These are phyloP conservation scores for Penicillium italicum DNA, from an alignment of 2,329 filamentous ascomycete genomes.

Conservation along the genomic window DNA sequence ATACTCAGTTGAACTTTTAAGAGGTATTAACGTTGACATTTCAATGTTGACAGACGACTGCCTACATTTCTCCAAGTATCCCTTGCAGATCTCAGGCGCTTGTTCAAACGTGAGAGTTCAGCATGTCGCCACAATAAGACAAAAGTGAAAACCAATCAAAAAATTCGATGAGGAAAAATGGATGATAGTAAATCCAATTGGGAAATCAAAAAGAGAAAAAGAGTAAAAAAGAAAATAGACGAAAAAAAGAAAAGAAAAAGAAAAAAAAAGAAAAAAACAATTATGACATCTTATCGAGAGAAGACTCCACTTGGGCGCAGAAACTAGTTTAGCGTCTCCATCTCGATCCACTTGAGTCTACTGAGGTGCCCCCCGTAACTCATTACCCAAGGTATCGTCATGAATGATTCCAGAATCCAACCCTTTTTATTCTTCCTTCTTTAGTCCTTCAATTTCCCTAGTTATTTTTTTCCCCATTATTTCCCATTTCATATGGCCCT, in stretches of 20 bases:
- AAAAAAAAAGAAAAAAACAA: background rate
- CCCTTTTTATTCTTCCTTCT: conserved; percentile 8
- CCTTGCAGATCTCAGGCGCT: conserved; percentile 9
- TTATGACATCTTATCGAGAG: conserved; percentile 12
- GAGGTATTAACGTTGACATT: background rate
- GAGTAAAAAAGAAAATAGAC: background rate
- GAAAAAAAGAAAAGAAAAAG: background rate
- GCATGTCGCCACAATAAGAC: background rate
- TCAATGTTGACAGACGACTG: background rate
- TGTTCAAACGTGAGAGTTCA: conserved; percentile 10
- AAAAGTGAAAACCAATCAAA: background rate
- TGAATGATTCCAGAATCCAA: conserved; percentile 22
- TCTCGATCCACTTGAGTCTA: background rate
- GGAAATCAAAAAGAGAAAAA: background rate
- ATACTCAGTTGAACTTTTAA: background rate
- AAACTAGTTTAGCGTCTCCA: conserved; percentile 4
- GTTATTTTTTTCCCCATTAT: background rate
- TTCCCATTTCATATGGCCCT: background rate
- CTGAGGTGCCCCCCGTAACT: background rate
- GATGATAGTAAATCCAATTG: background rate
- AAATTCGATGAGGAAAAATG: background rate
- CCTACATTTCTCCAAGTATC: background rate
- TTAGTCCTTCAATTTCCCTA: conserved; percentile 4
- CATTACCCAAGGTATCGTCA: conserved; percentile 13
- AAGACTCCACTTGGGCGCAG: conserved; percentile 5